These are phyloP conservation scores for Neurospora hispaniola DNA, from an alignment of 495 filamentous ascomycete species.

Conservation along the genomic window DNA sequence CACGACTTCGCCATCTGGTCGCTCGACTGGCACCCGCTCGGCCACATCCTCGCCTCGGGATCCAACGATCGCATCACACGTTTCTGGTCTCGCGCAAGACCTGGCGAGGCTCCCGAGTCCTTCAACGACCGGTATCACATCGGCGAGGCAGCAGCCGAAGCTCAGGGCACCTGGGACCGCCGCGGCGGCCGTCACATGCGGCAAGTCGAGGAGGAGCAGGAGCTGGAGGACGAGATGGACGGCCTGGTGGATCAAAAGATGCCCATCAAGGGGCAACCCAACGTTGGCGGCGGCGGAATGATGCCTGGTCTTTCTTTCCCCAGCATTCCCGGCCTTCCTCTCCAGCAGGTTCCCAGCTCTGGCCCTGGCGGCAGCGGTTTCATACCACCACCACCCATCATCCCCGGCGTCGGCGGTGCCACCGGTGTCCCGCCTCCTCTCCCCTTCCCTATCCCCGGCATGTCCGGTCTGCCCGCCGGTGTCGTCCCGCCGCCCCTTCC, in stretches of 20 bases:
- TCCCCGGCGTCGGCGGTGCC: slow-evolving; percentile 5
- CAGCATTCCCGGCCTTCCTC: slow-evolving; percentile 42
- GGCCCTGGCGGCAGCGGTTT: slow-evolving; percentile 7
- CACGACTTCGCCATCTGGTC: slow-evolving; percentile 95
- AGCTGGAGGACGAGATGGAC: slow-evolving; percentile 85
- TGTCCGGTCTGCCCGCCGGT: slow-evolving; percentile 34
- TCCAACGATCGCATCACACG: slow-evolving; percentile 94
- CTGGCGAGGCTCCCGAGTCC: slow-evolving; percentile 60
- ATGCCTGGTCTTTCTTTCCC: slow-evolving; percentile 26
- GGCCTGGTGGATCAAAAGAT: slow-evolving; percentile 92
- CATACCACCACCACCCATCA: slow-evolving; percentile 23
- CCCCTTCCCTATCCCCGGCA: slow-evolving; percentile 25
- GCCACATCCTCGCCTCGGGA: slow-evolving; percentile 95
- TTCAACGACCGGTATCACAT: slow-evolving; percentile 90
- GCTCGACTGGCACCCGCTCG: slow-evolving; percentile 91
- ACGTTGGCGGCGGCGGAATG: slow-evolving; percentile 25
- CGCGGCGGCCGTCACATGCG: slow-evolving; percentile 66
- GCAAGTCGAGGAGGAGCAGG: slow-evolving; percentile 86
- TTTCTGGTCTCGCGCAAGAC: slow-evolving; percentile 86
- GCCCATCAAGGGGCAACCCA: slow-evolving; percentile 35
- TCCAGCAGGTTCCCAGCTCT: slow-evolving; percentile 19
- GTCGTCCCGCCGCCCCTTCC: slow-evolving; percentile 39
- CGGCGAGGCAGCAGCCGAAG: slow-evolving; percentile 84
- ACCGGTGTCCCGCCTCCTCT: slow-evolving; percentile 22
- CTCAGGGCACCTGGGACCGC: slow-evolving; percentile 83